Base-by-base conservation (phyloP, 139 green algal genomes). In the Chlorella ohadii region DNA sequence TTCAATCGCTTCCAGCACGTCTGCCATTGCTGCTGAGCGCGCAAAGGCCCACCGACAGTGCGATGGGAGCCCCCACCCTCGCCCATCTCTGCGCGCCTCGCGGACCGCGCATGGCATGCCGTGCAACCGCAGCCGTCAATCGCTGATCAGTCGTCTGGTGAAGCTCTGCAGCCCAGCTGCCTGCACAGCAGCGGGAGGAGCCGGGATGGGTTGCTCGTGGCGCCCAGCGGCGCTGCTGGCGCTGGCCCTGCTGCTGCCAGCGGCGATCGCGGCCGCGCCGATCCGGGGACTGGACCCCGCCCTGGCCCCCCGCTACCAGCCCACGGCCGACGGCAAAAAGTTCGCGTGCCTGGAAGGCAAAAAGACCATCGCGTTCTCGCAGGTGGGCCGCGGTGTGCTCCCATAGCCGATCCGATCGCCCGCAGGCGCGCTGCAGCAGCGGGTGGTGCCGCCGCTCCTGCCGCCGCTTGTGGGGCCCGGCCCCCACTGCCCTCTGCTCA, bases 331-430 rank as follows among this genome's bases (percentile, higher is more conserved):
- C 22, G 84, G 82, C 20, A 87, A n/a, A n/a, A n/a, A 72, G 1
- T 98, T 96, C 64, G 80, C 57, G 0, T 98, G 95, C 72, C 70
- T 96, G 19, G 92, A 96, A 81, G 92, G 95, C 7, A 71, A 31
- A 15, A 88, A 88, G 44, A 87, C 61, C 1, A 90, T 99, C 7
- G 81, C 88, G 15, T 64, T 59, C 20, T 27, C 67, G 2, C 86
- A 84, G 0, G 88, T 99, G 44, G 16, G 47, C 2, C 34, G 2
- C 13, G 16, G 28, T n/a, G 39, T 23, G 23, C 17, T 19, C 9
- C 12, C 15, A 22, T 20, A 4, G 11, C 15, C 15, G 51, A 59
- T 59, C 11, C 51, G 51, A 59, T 59, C 7, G 51, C 51, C 51
- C 2, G 11, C 51, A 59, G 51, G 12, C 51, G 9, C 44, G 51